Percentiles rank a stretch among this genome's conserved stretches.
These are phyloP conservation scores for Boechera retrofracta DNA, from an alignment of 345 rosid species.

Conservation along the genomic window DNA sequence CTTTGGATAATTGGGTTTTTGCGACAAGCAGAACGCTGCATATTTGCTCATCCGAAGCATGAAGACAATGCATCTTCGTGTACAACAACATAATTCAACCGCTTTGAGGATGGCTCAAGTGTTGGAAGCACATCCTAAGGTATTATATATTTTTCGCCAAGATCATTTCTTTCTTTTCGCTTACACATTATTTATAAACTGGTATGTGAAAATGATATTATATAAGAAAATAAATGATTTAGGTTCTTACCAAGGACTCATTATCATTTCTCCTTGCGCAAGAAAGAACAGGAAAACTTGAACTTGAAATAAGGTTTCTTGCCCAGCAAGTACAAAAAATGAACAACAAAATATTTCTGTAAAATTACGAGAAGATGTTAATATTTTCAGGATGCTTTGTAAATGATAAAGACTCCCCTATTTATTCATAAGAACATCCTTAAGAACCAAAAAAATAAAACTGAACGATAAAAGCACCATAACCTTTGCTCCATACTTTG, in stretches of 20 bases:
- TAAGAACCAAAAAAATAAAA: not conserved
- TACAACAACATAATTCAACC: slow-evolving; percentile 82
- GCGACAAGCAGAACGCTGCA: slow-evolving; percentile 68
- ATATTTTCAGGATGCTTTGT: too few species aligned
- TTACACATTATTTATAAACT: not conserved
- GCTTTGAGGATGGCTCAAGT: slow-evolving; percentile 86
- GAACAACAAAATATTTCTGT: too few species aligned
- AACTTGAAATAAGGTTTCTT: too few species aligned
- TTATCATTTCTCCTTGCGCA: too few species aligned
- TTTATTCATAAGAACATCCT: not conserved
- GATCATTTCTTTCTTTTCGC: not conserved
- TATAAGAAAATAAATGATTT: too few species aligned
- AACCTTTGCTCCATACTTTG: not conserved
- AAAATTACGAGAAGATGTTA: too few species aligned
- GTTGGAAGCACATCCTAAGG: slow-evolving; percentile 94
- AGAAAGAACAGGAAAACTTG: too few species aligned
- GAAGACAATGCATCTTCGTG: slow-evolving; percentile 97
- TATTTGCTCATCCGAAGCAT: slow-evolving; percentile 91
- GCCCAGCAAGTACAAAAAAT: too few species aligned
- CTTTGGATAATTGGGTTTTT: not conserved
- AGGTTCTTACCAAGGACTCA: too few species aligned
- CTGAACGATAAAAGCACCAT: not conserved
- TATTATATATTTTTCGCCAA: slow-evolving; percentile 26
- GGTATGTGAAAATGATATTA: not conserved
- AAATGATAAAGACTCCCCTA: too few species aligned